These are phyloP conservation scores for Pyrenopolyporus hunteri DNA, from an alignment of 495 filamentous ascomycete genomes.

Conservation along the genomic window DNA sequence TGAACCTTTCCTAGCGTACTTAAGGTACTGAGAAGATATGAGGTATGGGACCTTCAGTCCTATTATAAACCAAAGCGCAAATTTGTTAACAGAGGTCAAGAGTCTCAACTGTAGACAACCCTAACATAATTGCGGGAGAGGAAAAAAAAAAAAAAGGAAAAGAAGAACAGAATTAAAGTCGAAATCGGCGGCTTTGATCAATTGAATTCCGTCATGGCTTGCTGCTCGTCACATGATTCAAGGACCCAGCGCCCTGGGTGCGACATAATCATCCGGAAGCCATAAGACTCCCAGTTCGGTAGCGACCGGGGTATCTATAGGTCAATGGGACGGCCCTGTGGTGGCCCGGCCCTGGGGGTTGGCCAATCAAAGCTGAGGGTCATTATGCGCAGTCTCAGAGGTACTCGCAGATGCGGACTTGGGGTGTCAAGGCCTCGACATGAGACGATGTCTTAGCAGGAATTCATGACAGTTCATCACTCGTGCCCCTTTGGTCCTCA, in stretches of 20 bases:
- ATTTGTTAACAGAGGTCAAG: constrained; percentile 8
- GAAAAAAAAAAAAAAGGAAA: too few relatives aligned
- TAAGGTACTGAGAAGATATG: background rate
- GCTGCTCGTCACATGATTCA: constrained; percentile 40
- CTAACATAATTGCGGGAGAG: constrained; percentile 32
- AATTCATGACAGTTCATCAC: constrained; percentile 47
- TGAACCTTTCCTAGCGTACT: constrained; percentile 8
- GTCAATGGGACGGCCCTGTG: constrained; percentile 29
- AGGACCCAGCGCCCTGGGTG: constrained; percentile 39
- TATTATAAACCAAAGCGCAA: constrained; percentile 13
- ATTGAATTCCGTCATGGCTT: constrained; percentile 25
- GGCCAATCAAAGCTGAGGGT: constrained; percentile 30
- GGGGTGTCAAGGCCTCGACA: constrained; percentile 44
- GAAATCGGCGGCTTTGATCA: constrained; percentile 14
- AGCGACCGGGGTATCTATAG: constrained; percentile 39
- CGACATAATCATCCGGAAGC: constrained; percentile 37
- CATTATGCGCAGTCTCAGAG: constrained; percentile 30
- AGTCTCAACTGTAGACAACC: constrained; percentile 22
- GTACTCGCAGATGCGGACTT: constrained; percentile 46
- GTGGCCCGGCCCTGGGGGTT: constrained; percentile 17
- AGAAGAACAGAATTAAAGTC: constrained; percentile 13
- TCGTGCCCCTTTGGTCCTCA: constrained; percentile 43
- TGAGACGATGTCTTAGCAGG: constrained; percentile 45
- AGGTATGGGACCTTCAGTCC: background rate
- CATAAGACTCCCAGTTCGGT: constrained; percentile 37